A percentile compares a stretch with the other conserved stretches of the same genome.
These are phyloP conservation scores for Trypanosomatidae sp. DNA, from an alignment of 208 protist genomes.

Conservation along the genomic window DNA sequence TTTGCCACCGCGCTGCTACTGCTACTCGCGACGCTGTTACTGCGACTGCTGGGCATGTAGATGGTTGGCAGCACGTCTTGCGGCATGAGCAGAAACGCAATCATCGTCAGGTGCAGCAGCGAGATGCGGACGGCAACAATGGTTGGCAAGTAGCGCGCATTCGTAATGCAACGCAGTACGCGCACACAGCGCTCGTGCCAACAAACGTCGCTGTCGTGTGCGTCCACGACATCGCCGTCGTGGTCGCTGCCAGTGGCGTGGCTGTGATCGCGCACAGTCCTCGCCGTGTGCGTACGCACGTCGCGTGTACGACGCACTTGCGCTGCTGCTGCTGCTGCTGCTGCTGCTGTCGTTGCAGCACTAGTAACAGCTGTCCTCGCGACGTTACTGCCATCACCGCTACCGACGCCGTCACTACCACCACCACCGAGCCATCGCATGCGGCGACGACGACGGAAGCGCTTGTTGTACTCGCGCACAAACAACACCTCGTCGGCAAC, in stretches of 20 bases:
- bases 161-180: conserved; percentile 9
- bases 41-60: neutral
- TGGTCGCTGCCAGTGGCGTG: too few relatives aligned
- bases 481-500: conserved; percentile 11
- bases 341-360: too few relatives aligned
- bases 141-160: conserved; percentile 12
- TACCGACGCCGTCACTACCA: too few relatives aligned
- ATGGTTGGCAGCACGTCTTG: neutral
- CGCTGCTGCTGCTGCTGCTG: too few relatives aligned
- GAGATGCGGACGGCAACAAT: conserved; percentile 16
- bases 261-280: too few relatives aligned
- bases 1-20: neutral
- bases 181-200: conserved; percentile 10
- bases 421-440: too few relatives aligned
- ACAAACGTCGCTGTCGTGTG: neutral
- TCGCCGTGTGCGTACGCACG: too few relatives aligned
- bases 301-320: too few relatives aligned
- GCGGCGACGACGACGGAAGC: too few relatives aligned
- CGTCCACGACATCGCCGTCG: neutral
- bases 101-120: conserved; percentile 14
- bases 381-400: too few relatives aligned
- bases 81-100: conserved; percentile 12
- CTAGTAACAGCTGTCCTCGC: too few relatives aligned
- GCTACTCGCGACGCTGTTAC: neutral
- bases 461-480: conserved; percentile 12